A percentile compares a stretch with the other conserved stretches of the same genome.
phyloP scores from a whole-genome alignment of 257 asterid genomes.

The Nicotiana sylvestris region DNA sequence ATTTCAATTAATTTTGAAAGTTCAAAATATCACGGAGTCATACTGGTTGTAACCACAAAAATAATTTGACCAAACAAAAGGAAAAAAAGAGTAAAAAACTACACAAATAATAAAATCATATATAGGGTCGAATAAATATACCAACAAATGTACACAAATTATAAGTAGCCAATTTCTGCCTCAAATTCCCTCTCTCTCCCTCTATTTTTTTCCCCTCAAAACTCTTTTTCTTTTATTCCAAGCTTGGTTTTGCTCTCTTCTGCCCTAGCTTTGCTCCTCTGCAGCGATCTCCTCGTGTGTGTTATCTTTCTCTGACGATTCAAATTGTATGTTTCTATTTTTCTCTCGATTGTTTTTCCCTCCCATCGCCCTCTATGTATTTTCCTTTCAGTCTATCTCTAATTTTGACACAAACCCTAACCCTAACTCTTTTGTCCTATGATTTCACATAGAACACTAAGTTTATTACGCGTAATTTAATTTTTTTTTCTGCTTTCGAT shows the following conservation, averaged over 20 bases:
- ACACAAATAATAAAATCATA: no score
- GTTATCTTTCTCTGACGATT: not conserved
- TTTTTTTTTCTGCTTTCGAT: not conserved
- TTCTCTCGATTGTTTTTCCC: not conserved
- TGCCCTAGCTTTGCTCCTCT: not conserved
- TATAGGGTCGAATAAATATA: not conserved
- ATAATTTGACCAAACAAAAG: no score
- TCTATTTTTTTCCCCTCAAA: not conserved
- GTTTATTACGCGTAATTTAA: not conserved
- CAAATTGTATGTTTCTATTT: not conserved
- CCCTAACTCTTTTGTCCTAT: not conserved
- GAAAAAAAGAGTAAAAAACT: no score
- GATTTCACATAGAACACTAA: not conserved
- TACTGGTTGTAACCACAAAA: no score
- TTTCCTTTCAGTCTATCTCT: not conserved
- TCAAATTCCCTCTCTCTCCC: not conserved
- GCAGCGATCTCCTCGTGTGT: slow-evolving; percentile 1
- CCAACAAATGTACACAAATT: not conserved
- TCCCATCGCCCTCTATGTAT: not conserved
- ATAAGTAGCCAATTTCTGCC: not conserved
- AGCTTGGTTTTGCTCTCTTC: not conserved
- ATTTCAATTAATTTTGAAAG: no score
- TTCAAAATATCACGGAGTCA: no score
- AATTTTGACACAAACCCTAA: slow-evolving; percentile 6
- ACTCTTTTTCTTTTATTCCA: not conserved